Conservation (phyloP, 495 filamentous ascomycete genomes). For the Tetracladium setigerum region DNA sequence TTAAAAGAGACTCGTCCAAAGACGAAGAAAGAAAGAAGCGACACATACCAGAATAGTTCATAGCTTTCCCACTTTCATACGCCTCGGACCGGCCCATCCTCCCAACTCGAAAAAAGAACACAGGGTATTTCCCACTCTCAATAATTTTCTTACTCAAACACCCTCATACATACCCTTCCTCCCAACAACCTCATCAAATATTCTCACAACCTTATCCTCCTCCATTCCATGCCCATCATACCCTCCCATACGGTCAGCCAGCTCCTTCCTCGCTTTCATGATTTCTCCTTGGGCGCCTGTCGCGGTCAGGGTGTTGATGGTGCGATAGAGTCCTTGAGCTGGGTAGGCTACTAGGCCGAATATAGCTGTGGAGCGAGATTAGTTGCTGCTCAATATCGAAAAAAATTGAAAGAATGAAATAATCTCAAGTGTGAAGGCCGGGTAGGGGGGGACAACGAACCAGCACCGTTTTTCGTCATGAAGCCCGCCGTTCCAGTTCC, state of each 20-base stretch:
- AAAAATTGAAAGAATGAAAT: background rate
- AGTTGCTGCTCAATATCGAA: background rate
- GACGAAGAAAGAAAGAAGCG: too few relatives aligned
- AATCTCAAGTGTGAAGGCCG: background rate
- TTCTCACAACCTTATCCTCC: conserved; percentile 1
- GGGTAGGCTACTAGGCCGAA: conserved; percentile 11
- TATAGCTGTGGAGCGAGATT: background rate
- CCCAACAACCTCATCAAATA: conserved; percentile 2
- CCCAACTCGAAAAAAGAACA: too few relatives aligned
- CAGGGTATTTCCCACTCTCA: too few relatives aligned
- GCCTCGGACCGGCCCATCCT: too few relatives aligned
- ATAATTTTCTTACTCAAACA: too few relatives aligned
- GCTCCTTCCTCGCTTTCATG: conserved; percentile 1
- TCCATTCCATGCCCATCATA: background rate
- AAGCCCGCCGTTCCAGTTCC: conserved; percentile 28
- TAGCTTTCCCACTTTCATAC: too few relatives aligned
- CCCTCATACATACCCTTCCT: background rate
- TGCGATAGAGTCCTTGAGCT: conserved; percentile 9
- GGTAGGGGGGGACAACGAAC: background rate
- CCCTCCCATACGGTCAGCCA: conserved; percentile 1
- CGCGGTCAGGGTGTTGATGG: conserved; percentile 1
- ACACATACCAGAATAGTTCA: too few relatives aligned
- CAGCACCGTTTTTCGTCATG: conserved; percentile 13
- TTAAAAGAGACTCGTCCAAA: too few relatives aligned
- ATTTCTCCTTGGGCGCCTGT: conserved; percentile 11